Evolutionary conservation across 2,329 filamentous ascomycete genomes (phyloP), one percentile per base, ranked within the genome.

Genomic region (Beauveria sp.): DNA sequence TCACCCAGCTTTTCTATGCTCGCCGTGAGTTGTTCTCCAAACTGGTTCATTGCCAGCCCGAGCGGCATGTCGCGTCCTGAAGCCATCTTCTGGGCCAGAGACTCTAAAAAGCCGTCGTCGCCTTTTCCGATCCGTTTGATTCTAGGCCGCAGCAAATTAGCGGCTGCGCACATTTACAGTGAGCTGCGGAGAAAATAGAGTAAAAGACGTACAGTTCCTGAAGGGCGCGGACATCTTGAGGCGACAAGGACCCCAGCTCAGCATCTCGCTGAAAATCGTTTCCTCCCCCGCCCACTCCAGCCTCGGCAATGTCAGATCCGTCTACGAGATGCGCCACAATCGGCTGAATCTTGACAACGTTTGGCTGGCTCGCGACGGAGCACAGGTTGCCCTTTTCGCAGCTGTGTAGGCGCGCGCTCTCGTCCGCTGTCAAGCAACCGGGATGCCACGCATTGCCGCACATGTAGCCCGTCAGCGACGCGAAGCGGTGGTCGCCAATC

Each of bases 261-360:
- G 86, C 83, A 24, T 82, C 81, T 52, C 87, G 83, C 66, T 87
- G 83, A 6, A 96, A 74, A 71, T 96, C 91, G 3, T 88, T 88
- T 14, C 86, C 85, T 1, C 92, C 92, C 6, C 91, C 92, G 6
- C 91, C 92, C 31, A 90, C 82, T 1, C 91, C 92, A 7, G 87
- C 69, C 71, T 97, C 93, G 2, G 79, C 80, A 38, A 96, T 76
- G 24, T 91, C 84, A 16, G 74, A 73, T 8, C 88, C 89, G 58
- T 83, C 74, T 1, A 77, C 69, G 5, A 83, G 74, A 31, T 87
- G 85, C 5, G 86, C 85, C 18, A 96, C 82, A 48, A 97, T 87
- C 0, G 93, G 93, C 7, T 84, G 85, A 59, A 97, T 93, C 69
- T 83, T 87, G 7, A 97, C 88, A 0, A 89, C 82, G 0, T 82